Evolutionary conservation across 495 filamentous ascomycete genomes (phyloP).

Genomic region (Lasiosphaeriaceae sp.): DNA sequence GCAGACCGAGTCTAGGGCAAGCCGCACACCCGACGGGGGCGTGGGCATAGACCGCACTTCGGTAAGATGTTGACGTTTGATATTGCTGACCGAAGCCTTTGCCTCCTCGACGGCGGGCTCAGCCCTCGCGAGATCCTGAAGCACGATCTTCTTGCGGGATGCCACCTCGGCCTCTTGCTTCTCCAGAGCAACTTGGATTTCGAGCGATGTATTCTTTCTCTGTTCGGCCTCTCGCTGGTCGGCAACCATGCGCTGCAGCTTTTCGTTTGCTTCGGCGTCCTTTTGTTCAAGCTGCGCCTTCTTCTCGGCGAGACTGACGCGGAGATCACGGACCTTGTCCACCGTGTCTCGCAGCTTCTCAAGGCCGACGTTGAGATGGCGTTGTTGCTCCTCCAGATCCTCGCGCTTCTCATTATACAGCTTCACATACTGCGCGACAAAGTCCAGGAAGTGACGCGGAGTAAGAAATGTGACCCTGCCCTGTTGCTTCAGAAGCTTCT

Average conservation of each 20-base stretch:
- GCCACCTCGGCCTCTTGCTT: conserved; percentile 89
- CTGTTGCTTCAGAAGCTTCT: conserved; percentile 85
- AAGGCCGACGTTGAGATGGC: conserved; percentile 94
- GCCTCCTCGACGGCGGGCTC: conserved; percentile 93
- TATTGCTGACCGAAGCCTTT: conserved; percentile 92
- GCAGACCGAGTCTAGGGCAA: conserved; percentile 93
- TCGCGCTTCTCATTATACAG: conserved; percentile 98
- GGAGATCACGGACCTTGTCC: conserved; percentile 91
- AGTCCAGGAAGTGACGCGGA: conserved; percentile 94
- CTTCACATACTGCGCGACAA: conserved; percentile 96
- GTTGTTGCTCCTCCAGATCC: conserved; percentile 96
- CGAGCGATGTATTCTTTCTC: conserved; percentile 76
- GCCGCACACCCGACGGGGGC: conserved; percentile 82
- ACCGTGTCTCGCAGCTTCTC: conserved; percentile 98
- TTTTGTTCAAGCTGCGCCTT: conserved; percentile 89
- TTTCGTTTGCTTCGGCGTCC: conserved; percentile 93
- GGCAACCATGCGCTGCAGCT: conserved; percentile 92
- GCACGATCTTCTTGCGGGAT: conserved; percentile 74
- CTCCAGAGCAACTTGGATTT: conserved; percentile 83
- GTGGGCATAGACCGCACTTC: conserved; percentile 97
- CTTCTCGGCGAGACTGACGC: conserved; percentile 87
- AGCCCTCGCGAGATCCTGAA: conserved; percentile 81
- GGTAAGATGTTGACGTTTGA: conserved; percentile 93
- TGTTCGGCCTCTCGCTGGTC: conserved; percentile 96
- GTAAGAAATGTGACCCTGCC: conserved; percentile 88